phyloP scores from a whole-genome alignment of 345 rosid genomes.

The Carallia pectinifolia region DNA sequence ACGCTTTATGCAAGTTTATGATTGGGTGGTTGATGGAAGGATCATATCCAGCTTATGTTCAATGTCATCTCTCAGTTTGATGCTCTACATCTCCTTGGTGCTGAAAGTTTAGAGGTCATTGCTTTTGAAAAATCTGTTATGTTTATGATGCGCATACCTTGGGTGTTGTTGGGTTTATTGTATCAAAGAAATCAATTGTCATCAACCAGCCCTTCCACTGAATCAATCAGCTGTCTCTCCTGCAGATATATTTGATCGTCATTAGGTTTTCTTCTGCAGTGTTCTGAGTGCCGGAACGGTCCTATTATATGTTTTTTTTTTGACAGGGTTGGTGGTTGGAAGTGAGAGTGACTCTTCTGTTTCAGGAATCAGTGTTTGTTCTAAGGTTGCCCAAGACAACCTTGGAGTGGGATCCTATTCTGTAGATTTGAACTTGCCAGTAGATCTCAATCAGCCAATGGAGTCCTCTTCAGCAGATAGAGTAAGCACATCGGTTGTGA shows the following conservation, averaged over 20 bases:
- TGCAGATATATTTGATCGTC: slow-evolving; percentile 25
- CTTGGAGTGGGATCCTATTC: slow-evolving; percentile 8
- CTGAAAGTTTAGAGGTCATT: slow-evolving; percentile 15
- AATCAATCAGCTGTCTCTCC: slow-evolving; percentile 35
- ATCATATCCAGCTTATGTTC: slow-evolving; percentile 5
- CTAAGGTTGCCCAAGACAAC: slow-evolving; percentile 32
- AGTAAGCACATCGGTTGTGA: slow-evolving; percentile 27
- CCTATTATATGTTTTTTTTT: slow-evolving; percentile 13
- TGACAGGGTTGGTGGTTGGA: slow-evolving; percentile 31
- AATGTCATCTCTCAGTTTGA: slow-evolving; percentile 22
- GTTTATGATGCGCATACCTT: slow-evolving; percentile 38
- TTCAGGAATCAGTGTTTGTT: slow-evolving; percentile 47
- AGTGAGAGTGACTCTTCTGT: slow-evolving; percentile 49
- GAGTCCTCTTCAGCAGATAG: slow-evolving; percentile 10
- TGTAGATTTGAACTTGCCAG: slow-evolving; percentile 20
- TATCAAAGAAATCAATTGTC: slow-evolving; percentile 38
- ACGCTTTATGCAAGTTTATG: slow-evolving; percentile 4
- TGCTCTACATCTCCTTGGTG: slow-evolving; percentile 25
- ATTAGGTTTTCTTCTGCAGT: slow-evolving; percentile 9
- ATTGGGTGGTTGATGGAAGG: slow-evolving; percentile 22
- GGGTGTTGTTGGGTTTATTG: slow-evolving; percentile 30
- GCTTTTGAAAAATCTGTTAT: slow-evolving; percentile 29
- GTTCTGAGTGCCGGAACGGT: slow-evolving; percentile 27
- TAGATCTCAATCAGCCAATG: slow-evolving; percentile 8
- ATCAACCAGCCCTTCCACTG: slow-evolving; percentile 45